phyloP scores from a whole-genome alignment of 2,329 filamentous ascomycete species.

The Blastomyces parvus region DNA sequence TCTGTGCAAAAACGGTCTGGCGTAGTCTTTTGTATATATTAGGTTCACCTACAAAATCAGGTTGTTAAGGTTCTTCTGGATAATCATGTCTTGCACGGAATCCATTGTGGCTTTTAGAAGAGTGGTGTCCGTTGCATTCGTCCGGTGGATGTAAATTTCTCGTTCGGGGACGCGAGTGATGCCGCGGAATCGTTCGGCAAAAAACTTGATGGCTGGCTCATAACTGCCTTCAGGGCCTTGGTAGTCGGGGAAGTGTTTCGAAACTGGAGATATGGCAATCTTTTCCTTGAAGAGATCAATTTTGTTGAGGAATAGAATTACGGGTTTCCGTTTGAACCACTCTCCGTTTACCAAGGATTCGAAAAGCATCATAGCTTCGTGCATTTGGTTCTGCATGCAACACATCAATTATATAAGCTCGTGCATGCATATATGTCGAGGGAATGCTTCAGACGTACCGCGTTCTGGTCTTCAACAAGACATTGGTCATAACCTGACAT shows the following conservation, averaged over 20 bases:
- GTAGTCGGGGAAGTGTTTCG: conserved; percentile 70
- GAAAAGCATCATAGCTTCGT: conserved; percentile 78
- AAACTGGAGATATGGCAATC: conserved; percentile 59
- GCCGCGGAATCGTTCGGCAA: conserved; percentile 69
- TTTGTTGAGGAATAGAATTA: conserved; percentile 81
- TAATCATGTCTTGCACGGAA: conserved; percentile 80
- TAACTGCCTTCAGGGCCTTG: conserved; percentile 60
- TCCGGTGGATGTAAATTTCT: conserved; percentile 52
- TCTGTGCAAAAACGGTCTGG: background rate
- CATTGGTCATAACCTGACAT: conserved; percentile 97
- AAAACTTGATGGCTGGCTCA: conserved; percentile 69
- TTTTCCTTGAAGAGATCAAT: conserved; percentile 79
- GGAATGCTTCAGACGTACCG: conserved; percentile 50
- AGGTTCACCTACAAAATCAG: conserved; percentile 50
- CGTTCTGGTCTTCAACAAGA: conserved; percentile 90
- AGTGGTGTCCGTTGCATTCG: conserved; percentile 57
- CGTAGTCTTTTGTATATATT: background rate
- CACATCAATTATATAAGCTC: conserved; percentile 13
- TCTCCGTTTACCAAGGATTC: conserved; percentile 78
- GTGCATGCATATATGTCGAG: background rate
- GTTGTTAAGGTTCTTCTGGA: conserved; percentile 72
- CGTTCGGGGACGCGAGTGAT: conserved; percentile 56
- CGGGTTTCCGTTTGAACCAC: conserved; percentile 73
- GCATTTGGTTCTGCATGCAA: conserved; percentile 68
- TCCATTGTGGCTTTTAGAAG: conserved; percentile 78